These are phyloP conservation scores for Phalaenopsis aphrodite DNA, from an alignment of 106 monocot species.

Conservation along the genomic window DNA sequence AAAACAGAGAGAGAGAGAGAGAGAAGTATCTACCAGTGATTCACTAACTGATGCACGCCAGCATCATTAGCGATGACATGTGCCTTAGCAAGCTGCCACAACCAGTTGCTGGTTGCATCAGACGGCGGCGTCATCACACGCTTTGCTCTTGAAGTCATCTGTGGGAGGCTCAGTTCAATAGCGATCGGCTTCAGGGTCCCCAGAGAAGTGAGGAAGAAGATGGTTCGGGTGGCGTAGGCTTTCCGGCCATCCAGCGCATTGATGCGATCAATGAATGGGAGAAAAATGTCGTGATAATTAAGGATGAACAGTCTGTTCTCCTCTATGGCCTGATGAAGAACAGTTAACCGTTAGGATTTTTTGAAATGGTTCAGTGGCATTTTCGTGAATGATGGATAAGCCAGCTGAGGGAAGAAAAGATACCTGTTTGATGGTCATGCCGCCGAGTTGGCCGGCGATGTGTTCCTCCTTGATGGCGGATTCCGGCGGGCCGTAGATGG, in stretches of 20 bases:
- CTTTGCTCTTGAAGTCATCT: slow-evolving; percentile 21
- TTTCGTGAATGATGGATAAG: too few species aligned
- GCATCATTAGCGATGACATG: slow-evolving; percentile 94
- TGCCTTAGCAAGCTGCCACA: slow-evolving; percentile 96
- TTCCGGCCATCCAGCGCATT: slow-evolving; percentile 72
- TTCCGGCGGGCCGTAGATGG: slow-evolving; percentile 62
- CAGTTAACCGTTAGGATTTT: too few species aligned
- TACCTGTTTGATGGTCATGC: slow-evolving; percentile 85
- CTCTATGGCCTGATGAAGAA: slow-evolving; percentile 50
- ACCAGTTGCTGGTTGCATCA: slow-evolving; percentile 78
- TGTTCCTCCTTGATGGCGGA: slow-evolving; percentile 84
- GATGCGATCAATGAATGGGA: slow-evolving; percentile 86
- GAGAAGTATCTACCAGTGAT: slow-evolving; percentile 53
- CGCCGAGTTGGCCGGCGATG: slow-evolving; percentile 64
- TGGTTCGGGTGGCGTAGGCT: slow-evolving; percentile 75
- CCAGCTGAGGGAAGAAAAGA: too few species aligned
- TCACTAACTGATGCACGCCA: slow-evolving; percentile 93
- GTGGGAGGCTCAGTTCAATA: slow-evolving; percentile 79
- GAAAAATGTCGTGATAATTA: slow-evolving; percentile 75
- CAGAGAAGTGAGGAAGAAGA: slow-evolving; percentile 55
- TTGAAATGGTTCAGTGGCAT: too few species aligned
- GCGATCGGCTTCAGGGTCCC: slow-evolving; percentile 81
- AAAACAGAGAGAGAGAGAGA: too few species aligned
- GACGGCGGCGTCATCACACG: slow-evolving; percentile 71
- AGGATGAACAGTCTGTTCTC: slow-evolving; percentile 67